These are phyloP conservation scores for Neoascochyta sp. DNA, from an alignment of 2,329 filamentous ascomycete genomes.

Conservation along the genomic window DNA sequence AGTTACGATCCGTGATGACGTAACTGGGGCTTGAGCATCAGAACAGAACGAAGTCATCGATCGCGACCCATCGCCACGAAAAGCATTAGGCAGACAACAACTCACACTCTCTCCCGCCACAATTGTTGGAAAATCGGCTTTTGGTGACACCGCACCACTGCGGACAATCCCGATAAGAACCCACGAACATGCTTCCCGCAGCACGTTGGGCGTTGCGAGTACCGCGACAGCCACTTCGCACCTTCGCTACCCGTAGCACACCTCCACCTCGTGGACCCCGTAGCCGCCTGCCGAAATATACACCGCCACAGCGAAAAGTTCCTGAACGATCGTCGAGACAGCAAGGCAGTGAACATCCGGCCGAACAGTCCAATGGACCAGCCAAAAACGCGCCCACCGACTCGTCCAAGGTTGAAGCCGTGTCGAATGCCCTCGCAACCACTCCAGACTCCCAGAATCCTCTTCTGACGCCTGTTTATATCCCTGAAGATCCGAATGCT, in stretches of 20 bases:
- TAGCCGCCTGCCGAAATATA: slow-evolving; percentile 20
- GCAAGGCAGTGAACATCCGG: slow-evolving; percentile 5
- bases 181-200: slow-evolving; percentile 26
- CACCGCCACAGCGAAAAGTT: slow-evolving; percentile 9
- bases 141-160: too few species aligned
- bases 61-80: too few species aligned
- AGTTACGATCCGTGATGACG: too few species aligned
- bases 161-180: too few species aligned
- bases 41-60: too few species aligned
- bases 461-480: slow-evolving; percentile 58
- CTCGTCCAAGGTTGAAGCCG: slow-evolving; percentile 40
- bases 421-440: slow-evolving; percentile 46
- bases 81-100: too few species aligned
- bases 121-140: too few species aligned
- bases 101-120: too few species aligned
- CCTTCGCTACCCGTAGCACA: slow-evolving; percentile 21
- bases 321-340: slow-evolving; percentile 11
- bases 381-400: slow-evolving; percentile 12
- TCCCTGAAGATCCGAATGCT: slow-evolving; percentile 58
- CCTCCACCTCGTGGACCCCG: slow-evolving; percentile 18
- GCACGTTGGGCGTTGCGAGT: slow-evolving; percentile 28
- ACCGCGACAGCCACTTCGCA: slow-evolving; percentile 20
- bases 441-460: slow-evolving; percentile 43
- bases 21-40: too few species aligned
- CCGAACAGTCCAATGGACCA: slow-evolving; percentile 9